These are phyloP conservation scores for Omphalotus olearius DNA, from an alignment of 1,284 basidiomycete species.

Conservation along the genomic window DNA sequence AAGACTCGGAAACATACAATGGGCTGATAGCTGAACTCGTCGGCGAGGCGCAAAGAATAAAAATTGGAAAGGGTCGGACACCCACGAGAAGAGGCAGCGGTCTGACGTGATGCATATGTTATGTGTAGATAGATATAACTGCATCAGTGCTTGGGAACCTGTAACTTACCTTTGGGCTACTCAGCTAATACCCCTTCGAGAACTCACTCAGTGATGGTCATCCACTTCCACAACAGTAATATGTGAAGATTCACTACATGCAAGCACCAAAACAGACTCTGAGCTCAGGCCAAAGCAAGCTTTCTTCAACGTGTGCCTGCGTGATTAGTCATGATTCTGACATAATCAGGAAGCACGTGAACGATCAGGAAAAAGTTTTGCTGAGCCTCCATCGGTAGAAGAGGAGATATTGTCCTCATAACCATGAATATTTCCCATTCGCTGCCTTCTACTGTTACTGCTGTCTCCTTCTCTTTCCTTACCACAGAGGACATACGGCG, in stretches of 20 bases:
- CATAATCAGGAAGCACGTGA: neutral
- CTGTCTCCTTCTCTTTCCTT: slow-evolving; percentile 94
- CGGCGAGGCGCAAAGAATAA: slow-evolving; percentile 77
- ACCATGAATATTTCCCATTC: slow-evolving; percentile 93
- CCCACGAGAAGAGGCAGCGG: slow-evolving; percentile 50
- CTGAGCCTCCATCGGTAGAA: neutral
- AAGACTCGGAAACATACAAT: slow-evolving; percentile 86
- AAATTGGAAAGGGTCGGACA: slow-evolving; percentile 52
- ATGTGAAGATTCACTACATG: too few species aligned
- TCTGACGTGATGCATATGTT: slow-evolving; percentile 24
- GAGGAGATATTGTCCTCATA: neutral
- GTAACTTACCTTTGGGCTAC: too few species aligned
- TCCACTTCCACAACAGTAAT: too few species aligned
- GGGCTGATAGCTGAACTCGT: slow-evolving; percentile 77
- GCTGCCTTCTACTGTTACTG: slow-evolving; percentile 79
- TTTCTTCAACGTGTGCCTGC: too few species aligned
- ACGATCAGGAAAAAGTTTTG: neutral
- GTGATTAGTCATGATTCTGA: too few species aligned
- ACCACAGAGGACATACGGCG: slow-evolving; percentile 86
- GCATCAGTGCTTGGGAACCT: too few species aligned
- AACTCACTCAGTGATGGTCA: too few species aligned
- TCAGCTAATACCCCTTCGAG: too few species aligned
- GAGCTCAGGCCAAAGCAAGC: too few species aligned
- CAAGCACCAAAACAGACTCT: too few species aligned
- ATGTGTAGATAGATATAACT: neutral